phyloP scores from a whole-genome alignment of 768 basidiomycete species.

The Hygrocybe punicea region DNA sequence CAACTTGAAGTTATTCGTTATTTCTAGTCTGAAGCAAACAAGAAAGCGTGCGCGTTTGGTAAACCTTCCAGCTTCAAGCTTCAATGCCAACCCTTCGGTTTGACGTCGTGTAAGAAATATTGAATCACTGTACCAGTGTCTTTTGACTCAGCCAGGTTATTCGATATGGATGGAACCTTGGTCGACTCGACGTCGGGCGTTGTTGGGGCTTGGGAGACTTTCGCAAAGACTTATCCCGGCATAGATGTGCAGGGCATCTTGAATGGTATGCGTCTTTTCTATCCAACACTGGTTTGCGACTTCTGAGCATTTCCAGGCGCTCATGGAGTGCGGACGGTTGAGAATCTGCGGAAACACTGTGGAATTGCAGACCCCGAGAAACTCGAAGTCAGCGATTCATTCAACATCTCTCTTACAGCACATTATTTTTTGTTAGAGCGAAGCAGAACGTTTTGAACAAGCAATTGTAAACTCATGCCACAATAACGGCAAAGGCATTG shows the following conservation, averaged over 20 bases:
- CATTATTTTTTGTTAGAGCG: slow-evolving; percentile 42
- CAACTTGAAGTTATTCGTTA: too few species aligned
- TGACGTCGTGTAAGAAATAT: slow-evolving; percentile 44
- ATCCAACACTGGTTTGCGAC: not conserved
- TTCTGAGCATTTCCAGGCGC: slow-evolving; percentile 43
- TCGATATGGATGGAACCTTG: slow-evolving; percentile 83
- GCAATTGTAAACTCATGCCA: slow-evolving; percentile 67
- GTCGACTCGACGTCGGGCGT: slow-evolving; percentile 83
- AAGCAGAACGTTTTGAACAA: slow-evolving; percentile 74
- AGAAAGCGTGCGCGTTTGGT: not conserved
- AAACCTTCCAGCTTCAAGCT: too few species aligned
- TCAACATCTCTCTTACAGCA: slow-evolving; percentile 4
- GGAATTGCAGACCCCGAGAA: slow-evolving; percentile 62
- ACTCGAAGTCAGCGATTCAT: slow-evolving; percentile 52
- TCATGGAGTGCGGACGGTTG: slow-evolving; percentile 81
- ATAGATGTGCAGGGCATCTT: slow-evolving; percentile 61
- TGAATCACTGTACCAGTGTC: not conserved
- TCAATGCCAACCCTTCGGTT: slow-evolving; percentile 12
- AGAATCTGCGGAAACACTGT: slow-evolving; percentile 73
- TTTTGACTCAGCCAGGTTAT: slow-evolving; percentile 44
- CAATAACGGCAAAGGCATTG: slow-evolving; percentile 58
- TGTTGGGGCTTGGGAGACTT: slow-evolving; percentile 77
- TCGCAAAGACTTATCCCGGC: slow-evolving; percentile 62
- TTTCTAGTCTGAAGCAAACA: slow-evolving; percentile 9
- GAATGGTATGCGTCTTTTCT: slow-evolving; percentile 46